A percentile compares a stretch with the other conserved stretches of the same genome.
These are phyloP conservation scores for Cadophora gregata DNA, from an alignment of 2,329 filamentous ascomycete genomes.

Conservation along the genomic window DNA sequence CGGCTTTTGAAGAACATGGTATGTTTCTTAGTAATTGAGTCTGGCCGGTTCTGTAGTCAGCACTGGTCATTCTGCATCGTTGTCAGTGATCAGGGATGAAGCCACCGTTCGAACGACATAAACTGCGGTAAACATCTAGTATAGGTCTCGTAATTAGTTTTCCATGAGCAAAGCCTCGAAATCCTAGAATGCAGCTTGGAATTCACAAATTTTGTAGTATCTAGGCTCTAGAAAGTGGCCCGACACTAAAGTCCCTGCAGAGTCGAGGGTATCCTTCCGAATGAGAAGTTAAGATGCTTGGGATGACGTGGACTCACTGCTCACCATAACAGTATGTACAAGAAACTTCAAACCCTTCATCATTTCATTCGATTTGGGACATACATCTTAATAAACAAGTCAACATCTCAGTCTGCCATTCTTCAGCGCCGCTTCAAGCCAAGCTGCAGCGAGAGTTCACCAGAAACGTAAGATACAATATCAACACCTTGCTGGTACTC, in stretches of 20 bases:
- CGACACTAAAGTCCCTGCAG: background rate
- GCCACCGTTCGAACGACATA: background rate
- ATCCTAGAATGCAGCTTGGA: background rate
- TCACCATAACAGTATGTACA: background rate
- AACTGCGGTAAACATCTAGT: background rate
- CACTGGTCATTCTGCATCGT: background rate
- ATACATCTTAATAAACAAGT: no score
- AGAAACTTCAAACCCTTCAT: background rate
- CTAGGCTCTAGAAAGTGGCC: background rate
- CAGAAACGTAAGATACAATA: no score
- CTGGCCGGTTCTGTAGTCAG: background rate
- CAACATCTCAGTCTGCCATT: no score
- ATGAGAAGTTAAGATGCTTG: background rate
- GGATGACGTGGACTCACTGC: background rate
- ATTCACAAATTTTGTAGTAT: background rate
- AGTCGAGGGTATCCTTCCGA: background rate
- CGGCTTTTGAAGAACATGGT: background rate
- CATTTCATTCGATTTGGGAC: background rate
- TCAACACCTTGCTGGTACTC: no score
- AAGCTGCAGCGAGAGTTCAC: no score
- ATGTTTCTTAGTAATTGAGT: no score
- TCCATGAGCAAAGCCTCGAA: background rate
- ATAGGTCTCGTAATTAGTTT: background rate
- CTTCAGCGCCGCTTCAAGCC: no score
- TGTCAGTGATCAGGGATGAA: background rate